Evolutionary conservation across 2,329 filamentous ascomycete species (phyloP), one percentile per base, ranked within the genome.

Genomic region (Penicillium vulpinum): DNA sequence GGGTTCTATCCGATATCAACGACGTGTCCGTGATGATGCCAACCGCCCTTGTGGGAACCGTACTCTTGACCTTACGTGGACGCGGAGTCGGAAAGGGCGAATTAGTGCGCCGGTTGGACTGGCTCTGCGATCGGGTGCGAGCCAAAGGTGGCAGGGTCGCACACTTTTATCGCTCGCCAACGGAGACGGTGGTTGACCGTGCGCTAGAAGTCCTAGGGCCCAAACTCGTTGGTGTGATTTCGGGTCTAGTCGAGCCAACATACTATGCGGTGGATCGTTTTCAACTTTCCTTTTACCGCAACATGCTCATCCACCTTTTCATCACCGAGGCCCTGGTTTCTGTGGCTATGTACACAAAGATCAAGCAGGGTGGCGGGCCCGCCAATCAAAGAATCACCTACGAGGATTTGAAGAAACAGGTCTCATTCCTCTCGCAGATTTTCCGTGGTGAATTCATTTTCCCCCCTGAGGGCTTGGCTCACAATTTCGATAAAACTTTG

Each of bases 221-320:
- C 52, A 89, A 94, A 49, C 83, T 99, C 1, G 92, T 99, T 0
- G 91, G 92, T 5, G 80, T 88, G 5, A 82, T 96, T 0, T 83
- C 88, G 36, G 91, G 88, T 0, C 78, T 99, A 5, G 89, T 90
- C 0, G 94, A 99, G 72, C 90, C 91, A 18, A 97, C 94, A 0
- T 97, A 91, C 75, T 96, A 91, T 68, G 94, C 94, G 5, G 92
- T 97, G 38, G 94, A 99, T 73, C 85, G 92, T 51, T 99, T 99
- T 79, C 94, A 99, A 71, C 83, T 99, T 10, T 96, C 92, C 0
- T 99, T 99, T 75, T 99, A 99, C 77, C 88, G 94, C 51, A 99
- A 99, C 75, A 97, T 97, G 94, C 97, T 93, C 0, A 99, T 99
- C 60, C 94, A 99, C 71, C 83, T 99, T 5, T 99, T 99, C 74